Conservation (phyloP, 73 alveolate species). For the Symbiodinium pilosum region DNA sequence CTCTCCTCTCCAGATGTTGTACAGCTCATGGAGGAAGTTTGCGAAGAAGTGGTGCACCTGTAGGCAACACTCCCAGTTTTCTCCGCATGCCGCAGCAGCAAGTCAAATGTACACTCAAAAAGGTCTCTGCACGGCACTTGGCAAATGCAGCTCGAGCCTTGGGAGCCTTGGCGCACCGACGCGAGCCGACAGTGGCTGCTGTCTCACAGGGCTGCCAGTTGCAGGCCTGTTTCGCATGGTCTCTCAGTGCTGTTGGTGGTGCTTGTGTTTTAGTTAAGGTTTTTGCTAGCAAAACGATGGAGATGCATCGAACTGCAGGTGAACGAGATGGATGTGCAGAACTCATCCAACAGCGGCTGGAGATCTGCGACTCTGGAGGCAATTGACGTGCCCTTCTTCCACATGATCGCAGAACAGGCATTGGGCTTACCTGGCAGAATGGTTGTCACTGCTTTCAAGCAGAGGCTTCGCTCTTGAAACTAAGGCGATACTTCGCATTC, state of each 20-base stretch:
- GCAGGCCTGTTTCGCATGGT: not conserved
- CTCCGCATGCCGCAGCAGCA: too few relatives aligned
- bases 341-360: not conserved
- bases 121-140: slow-evolving; percentile 21
- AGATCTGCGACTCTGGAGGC: not conserved
- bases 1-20: not conserved
- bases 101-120: too few relatives aligned
- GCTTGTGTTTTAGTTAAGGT: too few relatives aligned
- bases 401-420: not conserved
- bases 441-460: not conserved
- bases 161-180: not conserved
- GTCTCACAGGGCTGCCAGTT: not conserved
- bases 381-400: not conserved
- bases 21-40: not conserved
- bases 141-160: slow-evolving; percentile 7
- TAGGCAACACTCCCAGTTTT: too few relatives aligned
- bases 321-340: not conserved
- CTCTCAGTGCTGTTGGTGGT: too few relatives aligned
- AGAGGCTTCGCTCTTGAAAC: not conserved
- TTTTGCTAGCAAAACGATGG: not conserved
- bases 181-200: not conserved
- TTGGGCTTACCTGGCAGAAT: not conserved
- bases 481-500: not conserved
- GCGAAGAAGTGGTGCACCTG: too few relatives aligned
- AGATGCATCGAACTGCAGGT: not conserved